A percentile compares a stretch with the other conserved stretches of the same genome.
Conservation (phyloP, 495 filamentous ascomycete genomes). For the Trichocladium uniseriatum region DNA sequence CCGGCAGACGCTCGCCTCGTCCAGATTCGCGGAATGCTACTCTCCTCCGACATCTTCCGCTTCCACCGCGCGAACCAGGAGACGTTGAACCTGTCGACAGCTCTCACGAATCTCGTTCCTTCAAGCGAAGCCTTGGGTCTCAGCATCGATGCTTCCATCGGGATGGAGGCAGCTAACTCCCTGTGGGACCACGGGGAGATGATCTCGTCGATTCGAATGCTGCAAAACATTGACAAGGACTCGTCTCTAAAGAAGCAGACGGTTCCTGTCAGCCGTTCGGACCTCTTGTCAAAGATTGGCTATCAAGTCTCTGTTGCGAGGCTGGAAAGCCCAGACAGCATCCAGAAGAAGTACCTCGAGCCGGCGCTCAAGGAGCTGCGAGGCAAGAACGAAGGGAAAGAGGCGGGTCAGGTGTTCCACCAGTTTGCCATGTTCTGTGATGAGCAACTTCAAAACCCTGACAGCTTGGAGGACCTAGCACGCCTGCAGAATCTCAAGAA, state of each 20-base stretch:
- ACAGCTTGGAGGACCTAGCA: slow-evolving; percentile 73
- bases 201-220: slow-evolving; percentile 80
- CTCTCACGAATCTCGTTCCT: slow-evolving; percentile 61
- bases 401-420: slow-evolving; percentile 83
- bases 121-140: slow-evolving; percentile 58
- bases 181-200: slow-evolving; percentile 94
- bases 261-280: slow-evolving; percentile 63
- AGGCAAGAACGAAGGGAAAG: slow-evolving; percentile 55
- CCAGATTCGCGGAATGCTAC: slow-evolving; percentile 63
- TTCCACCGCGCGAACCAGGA: slow-evolving; percentile 75
- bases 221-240: slow-evolving; percentile 59
- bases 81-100: slow-evolving; percentile 72
- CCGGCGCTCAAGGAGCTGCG: slow-evolving; percentile 74
- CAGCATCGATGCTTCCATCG: slow-evolving; percentile 62
- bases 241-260: slow-evolving; percentile 59
- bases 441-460: slow-evolving; percentile 75
- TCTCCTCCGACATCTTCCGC: slow-evolving; percentile 64
- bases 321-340: slow-evolving; percentile 84
- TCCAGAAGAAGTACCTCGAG: slow-evolving; percentile 73
- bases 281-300: slow-evolving; percentile 77
- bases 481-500: slow-evolving; percentile 71
- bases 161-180: slow-evolving; percentile 74
- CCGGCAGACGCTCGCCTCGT: slow-evolving; percentile 55
- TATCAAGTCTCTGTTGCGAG: slow-evolving; percentile 84
- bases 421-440: slow-evolving; percentile 95